phyloP scores from a whole-genome alignment of 2,329 filamentous ascomycete species.

The Didymella pinodella region DNA sequence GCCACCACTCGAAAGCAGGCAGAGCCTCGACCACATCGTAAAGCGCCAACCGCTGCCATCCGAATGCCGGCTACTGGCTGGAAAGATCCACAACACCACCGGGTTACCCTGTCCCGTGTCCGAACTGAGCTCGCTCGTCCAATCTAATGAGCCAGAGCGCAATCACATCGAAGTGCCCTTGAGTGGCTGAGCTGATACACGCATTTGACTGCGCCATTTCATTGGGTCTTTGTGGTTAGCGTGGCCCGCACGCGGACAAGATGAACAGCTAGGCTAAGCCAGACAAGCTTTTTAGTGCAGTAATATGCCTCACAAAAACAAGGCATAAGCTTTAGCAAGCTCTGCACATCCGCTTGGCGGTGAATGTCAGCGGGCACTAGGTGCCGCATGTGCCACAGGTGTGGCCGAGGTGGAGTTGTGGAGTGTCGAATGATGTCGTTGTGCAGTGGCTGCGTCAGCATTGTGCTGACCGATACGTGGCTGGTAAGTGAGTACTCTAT shows the following conservation, averaged over 20 bases:
- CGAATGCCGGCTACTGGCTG: constrained; percentile 23
- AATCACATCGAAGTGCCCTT: constrained; percentile 7
- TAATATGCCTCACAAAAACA: constrained; percentile 37
- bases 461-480: neutral
- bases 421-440: constrained; percentile 19
- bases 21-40: neutral
- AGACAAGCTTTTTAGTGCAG: constrained; percentile 38
- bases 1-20: neutral
- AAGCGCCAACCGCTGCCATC: constrained; percentile 13
- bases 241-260: constrained; percentile 15
- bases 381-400: constrained; percentile 18
- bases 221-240: neutral
- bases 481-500: neutral
- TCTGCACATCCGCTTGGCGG: constrained; percentile 33
- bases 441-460: constrained; percentile 25
- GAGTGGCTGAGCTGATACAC: constrained; percentile 26
- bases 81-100: constrained; percentile 25
- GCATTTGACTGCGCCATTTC: neutral
- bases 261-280: constrained; percentile 23
- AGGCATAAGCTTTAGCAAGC: constrained; percentile 43
- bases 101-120: constrained; percentile 14
- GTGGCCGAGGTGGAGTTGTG: constrained; percentile 2
- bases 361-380: constrained; percentile 21
- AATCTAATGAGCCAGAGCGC: constrained; percentile 9
- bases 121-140: neutral